These are phyloP conservation scores for Aegilops speltoides DNA, from an alignment of 176 grass and related monocot genomes.

Conservation along the genomic window DNA sequence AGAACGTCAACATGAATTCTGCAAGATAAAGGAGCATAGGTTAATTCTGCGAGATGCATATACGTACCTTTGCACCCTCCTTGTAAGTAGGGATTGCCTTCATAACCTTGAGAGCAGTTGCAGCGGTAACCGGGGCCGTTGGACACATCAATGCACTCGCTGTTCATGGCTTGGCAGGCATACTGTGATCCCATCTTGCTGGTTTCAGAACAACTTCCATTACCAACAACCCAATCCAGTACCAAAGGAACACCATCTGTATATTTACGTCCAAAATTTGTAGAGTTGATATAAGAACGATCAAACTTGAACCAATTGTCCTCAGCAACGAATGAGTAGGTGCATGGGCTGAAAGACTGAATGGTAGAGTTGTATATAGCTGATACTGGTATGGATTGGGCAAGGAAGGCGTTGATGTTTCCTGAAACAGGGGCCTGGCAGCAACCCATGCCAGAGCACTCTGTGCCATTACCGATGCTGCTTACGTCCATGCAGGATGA, in stretches of 20 bases:
- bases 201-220: not conserved
- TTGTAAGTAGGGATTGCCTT: not conserved
- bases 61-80: not conserved
- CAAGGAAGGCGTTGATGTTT: not conserved
- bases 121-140: conserved; percentile 8
- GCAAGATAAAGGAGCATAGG: not conserved
- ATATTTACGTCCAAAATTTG: not conserved
- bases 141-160: not conserved
- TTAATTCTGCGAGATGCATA: not conserved
- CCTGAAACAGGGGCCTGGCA: not conserved
- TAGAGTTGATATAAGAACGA: not conserved
- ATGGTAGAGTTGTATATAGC: not conserved
- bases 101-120: not conserved
- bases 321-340: not conserved
- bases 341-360: conserved; percentile 14
- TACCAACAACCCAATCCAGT: conserved; percentile 1
- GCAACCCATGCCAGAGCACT: not conserved
- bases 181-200: not conserved
- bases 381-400: not conserved
- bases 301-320: not conserved
- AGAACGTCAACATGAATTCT: not conserved
- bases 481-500: not conserved
- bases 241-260: not conserved
- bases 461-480: not conserved
- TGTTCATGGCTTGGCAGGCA: not conserved